Percentiles rank a stretch among this genome's conserved stretches.
phyloP scores from a whole-genome alignment of 371 early-diverging fungal genomes.

The Mucor racemosus region DNA sequence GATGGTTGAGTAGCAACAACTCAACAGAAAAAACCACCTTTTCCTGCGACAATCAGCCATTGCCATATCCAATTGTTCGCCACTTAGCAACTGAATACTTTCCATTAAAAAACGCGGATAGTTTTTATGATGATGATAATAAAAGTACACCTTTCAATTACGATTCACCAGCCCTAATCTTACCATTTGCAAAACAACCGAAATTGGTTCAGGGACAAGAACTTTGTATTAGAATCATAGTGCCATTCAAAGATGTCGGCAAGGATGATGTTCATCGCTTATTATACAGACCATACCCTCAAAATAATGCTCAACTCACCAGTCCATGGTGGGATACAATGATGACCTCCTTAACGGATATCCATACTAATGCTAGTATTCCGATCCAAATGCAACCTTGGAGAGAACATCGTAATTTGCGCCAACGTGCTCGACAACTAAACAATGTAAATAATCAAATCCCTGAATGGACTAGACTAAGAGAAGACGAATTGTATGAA shows the following conservation, averaged over 20 bases:
- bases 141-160: constrained; percentile 7
- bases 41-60: constrained; percentile 22
- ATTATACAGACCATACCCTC: constrained; percentile 30
- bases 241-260: constrained; percentile 21
- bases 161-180: constrained; percentile 18
- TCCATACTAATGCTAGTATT: constrained; percentile 26
- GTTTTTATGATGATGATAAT: constrained; percentile 17
- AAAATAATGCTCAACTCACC: constrained; percentile 19
- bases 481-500: constrained; percentile 32
- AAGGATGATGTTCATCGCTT: constrained; percentile 17
- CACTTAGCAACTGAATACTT: constrained; percentile 23
- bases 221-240: constrained; percentile 31
- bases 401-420: constrained; percentile 29
- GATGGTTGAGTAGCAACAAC: constrained; percentile 12
- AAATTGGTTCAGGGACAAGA: constrained; percentile 12
- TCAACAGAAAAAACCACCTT: neutral
- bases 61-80: constrained; percentile 35
- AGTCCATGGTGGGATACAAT: constrained; percentile 49
- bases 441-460: constrained; percentile 15
- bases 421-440: constrained; percentile 21
- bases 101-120: constrained; percentile 18
- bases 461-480: constrained; percentile 32
- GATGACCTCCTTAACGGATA: constrained; percentile 25
- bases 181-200: constrained; percentile 22
- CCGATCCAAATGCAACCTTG: constrained; percentile 42